These are phyloP conservation scores for Lachnellula subtilissima DNA, from an alignment of 2,329 filamentous ascomycete genomes.

Conservation along the genomic window DNA sequence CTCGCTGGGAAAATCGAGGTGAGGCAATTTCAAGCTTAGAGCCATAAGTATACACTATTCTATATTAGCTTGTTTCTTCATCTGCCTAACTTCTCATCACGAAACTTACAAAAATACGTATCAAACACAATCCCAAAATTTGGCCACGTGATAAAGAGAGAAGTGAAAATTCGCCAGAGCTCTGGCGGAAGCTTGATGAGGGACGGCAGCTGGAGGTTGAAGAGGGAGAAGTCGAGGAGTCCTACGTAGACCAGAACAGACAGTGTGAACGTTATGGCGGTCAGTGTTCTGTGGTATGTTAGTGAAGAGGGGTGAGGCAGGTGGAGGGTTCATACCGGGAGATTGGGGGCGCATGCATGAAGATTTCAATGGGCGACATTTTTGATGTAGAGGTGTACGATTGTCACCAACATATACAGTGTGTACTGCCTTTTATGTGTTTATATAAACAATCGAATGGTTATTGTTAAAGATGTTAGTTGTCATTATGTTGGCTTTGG, in stretches of 20 bases:
- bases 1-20: slow-evolving; percentile 52
- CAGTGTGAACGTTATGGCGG: slow-evolving; percentile 1
- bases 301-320: background rate
- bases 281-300: background rate
- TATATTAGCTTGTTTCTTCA: slow-evolving; percentile 27
- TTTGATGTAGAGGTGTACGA: background rate
- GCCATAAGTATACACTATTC: slow-evolving; percentile 56
- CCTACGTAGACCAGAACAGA: slow-evolving; percentile 4
- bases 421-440: too few relatives aligned
- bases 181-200: slow-evolving; percentile 31
- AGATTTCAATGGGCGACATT: slow-evolving; percentile 6
- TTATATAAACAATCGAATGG: too few relatives aligned
- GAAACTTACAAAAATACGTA: slow-evolving; percentile 55
- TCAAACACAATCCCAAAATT: slow-evolving; percentile 51
- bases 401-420: too few relatives aligned
- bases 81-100: background rate
- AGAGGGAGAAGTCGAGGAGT: background rate
- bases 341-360: slow-evolving; percentile 5
- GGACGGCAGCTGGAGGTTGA: background rate
- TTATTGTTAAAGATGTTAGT: too few relatives aligned
- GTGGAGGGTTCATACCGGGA: background rate
- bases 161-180: slow-evolving; percentile 27
- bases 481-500: too few relatives aligned
- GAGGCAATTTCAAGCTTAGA: slow-evolving; percentile 55
- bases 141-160: slow-evolving; percentile 25